Evolutionary conservation across 495 filamentous ascomycete genomes (phyloP), one percentile per base, ranked within the genome.

Genomic region (Penicillium goetzii): DNA sequence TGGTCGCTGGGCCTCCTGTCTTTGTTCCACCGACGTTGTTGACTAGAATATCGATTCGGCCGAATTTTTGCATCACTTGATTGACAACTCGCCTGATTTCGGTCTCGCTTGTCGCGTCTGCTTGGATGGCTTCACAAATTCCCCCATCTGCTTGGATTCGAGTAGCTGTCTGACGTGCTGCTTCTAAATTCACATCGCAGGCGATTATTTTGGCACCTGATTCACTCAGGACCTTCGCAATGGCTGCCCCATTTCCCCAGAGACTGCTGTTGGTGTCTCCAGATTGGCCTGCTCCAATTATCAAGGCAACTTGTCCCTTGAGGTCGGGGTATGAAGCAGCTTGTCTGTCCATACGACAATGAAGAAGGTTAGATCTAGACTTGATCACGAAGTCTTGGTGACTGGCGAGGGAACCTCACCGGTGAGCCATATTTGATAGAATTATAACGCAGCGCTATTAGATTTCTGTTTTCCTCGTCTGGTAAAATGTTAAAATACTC

Each of bases 191-290:
- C 47, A 79, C 34, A 56, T 82, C 9, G 33, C 33, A 34, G 33
- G 33, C 33, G 9, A 34, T 34, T 2, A 34, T 75, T 28, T 64
- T 76, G 3, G 72, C 78, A 4, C 77, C 77, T 60, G 76, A 72
- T 30, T 68, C 68, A 2, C 68, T 72, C 53, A 82, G 72, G 10
- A 79, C 47, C 17, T 68, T 70, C 1, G 73, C 74, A 28, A 77
- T 80, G 25, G 80, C 80, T 10, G 74, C 71, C 14, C 81, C 78
- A 53, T 79, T 83, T 9, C 79, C 80, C 81, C 80, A 84, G 14
- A 67, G 68, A 33, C 40, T 61, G 21, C 61, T 65, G 9, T 50
- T 60, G 3, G 59, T 45, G 52, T 70, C 68, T 14, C 69, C 69
- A 12, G 73, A 56, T 55, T 78, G 76, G 19, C 81, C 80, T 45